Evolutionary conservation across 495 filamentous ascomycete species (phyloP), one percentile per base, ranked within the genome.

Genomic region (Elaphomyces granulatus): DNA sequence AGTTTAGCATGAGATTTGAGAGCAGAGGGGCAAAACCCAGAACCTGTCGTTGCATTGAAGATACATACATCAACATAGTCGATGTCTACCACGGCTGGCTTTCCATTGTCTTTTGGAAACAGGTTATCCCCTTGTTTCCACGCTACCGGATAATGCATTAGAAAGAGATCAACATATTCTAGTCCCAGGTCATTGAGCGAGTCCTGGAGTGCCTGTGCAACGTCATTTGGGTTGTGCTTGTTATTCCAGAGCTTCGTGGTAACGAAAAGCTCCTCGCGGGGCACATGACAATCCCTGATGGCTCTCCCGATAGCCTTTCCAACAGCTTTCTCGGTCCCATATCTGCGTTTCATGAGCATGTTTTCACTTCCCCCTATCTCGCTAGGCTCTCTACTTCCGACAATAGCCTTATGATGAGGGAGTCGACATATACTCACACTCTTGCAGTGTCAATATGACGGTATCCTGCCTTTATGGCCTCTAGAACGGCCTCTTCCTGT

Each of bases 201-300:
- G 41, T 73, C 64, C 36, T 75, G 63, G 41, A 76, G 50, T n/a
- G 79, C 75, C 8, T 56, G 55, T 20, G 53, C 58, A 2, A 78
- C 80, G 34, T 75, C 73, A 19, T 75, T 67, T 1, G 75, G 71
- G 37, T 75, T 71, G 45, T 83, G 78, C 45, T 73, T 68, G 35
- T 73, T 71, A 56, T 75, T 78, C 78, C 77, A 83, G 14, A 83
- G 56, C 55, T 84, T 84, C 41, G 65, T 74, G 3, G 78, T 80
- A n/a, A 83, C 59, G 60, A 79, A 83, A 41, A 81, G 53, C 23
- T 81, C 62, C 14, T 68, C 54, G 28, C 79, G 72, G 15, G 69
- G 61, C n/a, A 77, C 51, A 18, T 63, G 60, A 34, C 68, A 64
- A 19, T 71, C 63, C 26, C 62, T 62, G 54, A 81, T 76, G 18